Evolutionary conservation across 1,284 basidiomycete genomes (phyloP).

Genomic region (Ustilago xerochloae): DNA sequence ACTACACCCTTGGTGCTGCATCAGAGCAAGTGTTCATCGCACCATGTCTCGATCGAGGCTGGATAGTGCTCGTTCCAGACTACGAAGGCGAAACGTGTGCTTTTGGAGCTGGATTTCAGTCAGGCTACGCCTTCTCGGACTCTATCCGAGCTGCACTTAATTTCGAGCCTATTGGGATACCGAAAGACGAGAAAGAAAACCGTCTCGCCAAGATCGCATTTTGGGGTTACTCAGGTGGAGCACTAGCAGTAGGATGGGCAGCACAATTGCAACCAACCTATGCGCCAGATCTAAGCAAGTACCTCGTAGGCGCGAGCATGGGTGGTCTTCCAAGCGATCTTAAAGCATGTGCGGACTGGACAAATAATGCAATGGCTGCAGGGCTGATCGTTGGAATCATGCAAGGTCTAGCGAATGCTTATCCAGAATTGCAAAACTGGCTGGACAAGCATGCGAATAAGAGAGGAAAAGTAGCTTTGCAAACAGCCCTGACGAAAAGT

Average conservation of each 20-base stretch:
- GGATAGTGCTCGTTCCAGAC: conserved; percentile 57
- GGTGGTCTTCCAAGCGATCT: conserved; percentile 60
- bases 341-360: conserved; percentile 34
- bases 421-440: conserved; percentile 52
- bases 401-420: conserved; percentile 52
- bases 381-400: conserved; percentile 56
- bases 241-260: conserved; percentile 62
- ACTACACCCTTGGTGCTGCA: conserved; percentile 31
- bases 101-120: conserved; percentile 55
- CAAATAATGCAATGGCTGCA: conserved; percentile 42
- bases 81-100: conserved; percentile 60
- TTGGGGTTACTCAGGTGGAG: conserved; percentile 65
- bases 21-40: conserved; percentile 58
- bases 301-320: conserved; percentile 53
- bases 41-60: conserved; percentile 55
- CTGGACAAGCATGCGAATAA: conserved; percentile 36
- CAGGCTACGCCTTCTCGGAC: conserved; percentile 58
- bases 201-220: conserved; percentile 41
- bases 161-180: conserved; percentile 43
- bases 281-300: conserved; percentile 47
- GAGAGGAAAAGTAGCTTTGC: conserved; percentile 28
- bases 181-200: conserved; percentile 5
- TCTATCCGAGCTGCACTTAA: conserved; percentile 51
- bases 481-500: conserved; percentile 27
- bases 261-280: conserved; percentile 51